Base-by-base conservation (phyloP, 2,329 filamentous ascomycete genomes). In the Alternaria sp. region DNA sequence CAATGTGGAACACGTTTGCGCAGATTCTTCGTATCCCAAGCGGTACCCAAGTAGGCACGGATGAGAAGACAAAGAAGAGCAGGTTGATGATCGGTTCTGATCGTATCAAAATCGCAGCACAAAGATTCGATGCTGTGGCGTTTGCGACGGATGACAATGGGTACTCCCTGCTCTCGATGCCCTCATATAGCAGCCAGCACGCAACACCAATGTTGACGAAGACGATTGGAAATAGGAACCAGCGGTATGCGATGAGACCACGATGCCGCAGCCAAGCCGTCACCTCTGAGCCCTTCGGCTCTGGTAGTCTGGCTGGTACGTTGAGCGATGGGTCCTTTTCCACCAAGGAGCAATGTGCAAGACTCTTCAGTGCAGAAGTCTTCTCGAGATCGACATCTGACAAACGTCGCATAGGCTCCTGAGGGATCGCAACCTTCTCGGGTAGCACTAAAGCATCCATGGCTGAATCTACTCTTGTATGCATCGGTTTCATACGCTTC, bases 51-150 rank as follows among this genome's bases (percentile, higher is more conserved):
- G 65, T 70, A 4, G 77, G 75, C 4, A 76, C 68, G 3, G 74
- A 79, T 25, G 77, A 80, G 46, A 72, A 78, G 4, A 70, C 55
- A 4, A 67, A 72, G 60, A 79, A 80, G 11, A 79, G 67, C 18
- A 75, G 45, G 45, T 79, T 80, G 56, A 79, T 65, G 4, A 80
- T 70, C 16, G 74, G 76, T 41, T 80, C 77, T 5, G 74, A 78
- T 3, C 78, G 75, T 62, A 78, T 74, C 34, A 77, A 43, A 3
- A 79, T 69, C 2, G 75, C 70, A 20, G 74, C 55, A 45, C 69
- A 72, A 4, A 79, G 66, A 57, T 82, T 81, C 18, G 73, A 64
- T n/a, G 79, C 76, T 9, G 77, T 74, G 2, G 79, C 77, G 12
- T 74, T 79, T n/a, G 76, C 74, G 28, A 78, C 59, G 41, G 74